These are phyloP conservation scores for Usnea hakonensis DNA, from an alignment of 495 filamentous ascomycete genomes.

Conservation along the genomic window DNA sequence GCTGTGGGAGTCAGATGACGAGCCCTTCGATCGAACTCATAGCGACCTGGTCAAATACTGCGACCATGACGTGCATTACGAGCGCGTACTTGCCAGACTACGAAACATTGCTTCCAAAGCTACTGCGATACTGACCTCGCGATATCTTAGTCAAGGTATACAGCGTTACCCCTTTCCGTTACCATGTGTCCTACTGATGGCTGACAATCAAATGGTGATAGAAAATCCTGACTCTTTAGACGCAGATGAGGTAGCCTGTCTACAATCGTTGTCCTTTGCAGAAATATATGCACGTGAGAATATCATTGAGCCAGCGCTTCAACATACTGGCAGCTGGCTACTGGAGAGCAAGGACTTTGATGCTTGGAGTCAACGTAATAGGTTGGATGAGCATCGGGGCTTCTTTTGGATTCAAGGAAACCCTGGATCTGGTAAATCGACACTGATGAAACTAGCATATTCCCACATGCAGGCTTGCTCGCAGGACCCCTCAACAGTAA, in stretches of 20 bases:
- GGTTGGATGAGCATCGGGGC: conserved; percentile 27
- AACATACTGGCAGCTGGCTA: conserved; percentile 30
- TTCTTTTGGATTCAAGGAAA: conserved; percentile 43
- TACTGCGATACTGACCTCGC: neutral
- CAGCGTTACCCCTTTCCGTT: neutral
- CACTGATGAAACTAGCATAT: conserved; percentile 27
- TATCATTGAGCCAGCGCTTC: neutral
- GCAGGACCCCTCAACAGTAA: neutral
- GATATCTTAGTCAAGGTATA: neutral
- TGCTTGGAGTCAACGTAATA: conserved; percentile 27
- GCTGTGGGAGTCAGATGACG: neutral
- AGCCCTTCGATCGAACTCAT: neutral
- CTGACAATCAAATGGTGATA: neutral
- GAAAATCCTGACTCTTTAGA: neutral
- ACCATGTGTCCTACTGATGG: neutral
- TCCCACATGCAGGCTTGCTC: conserved; percentile 7
- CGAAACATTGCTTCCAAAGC: neutral
- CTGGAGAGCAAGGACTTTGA: conserved; percentile 26
- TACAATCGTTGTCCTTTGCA: neutral
- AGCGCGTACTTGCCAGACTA: neutral
- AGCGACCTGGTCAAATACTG: neutral
- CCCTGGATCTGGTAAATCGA: conserved; percentile 41
- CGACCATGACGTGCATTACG: neutral
- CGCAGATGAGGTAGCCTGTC: neutral
- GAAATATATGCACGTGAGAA: neutral